Evolutionary conservation across 306 rosid species (phyloP), one percentile per base, ranked within the genome.

Genomic region (Prunus armeniaca): DNA sequence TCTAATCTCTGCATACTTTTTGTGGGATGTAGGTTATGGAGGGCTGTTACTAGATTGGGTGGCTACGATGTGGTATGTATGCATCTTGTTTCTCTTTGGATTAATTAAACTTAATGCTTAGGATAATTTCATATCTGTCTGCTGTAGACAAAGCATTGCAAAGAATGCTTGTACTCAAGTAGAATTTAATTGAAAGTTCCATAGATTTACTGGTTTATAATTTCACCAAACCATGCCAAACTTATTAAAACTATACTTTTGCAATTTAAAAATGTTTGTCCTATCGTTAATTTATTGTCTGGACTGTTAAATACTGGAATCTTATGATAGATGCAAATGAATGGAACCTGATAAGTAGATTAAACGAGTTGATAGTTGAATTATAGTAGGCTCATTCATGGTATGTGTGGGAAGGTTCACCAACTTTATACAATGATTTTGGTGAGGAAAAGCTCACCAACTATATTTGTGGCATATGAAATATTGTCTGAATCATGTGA

Each of bases 41-140:
- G 91, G 84, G 92, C 97, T 81, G 97, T 92, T 66, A 79, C 84
- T 83, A 86, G 61, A 79, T 81, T 89, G 60, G 96, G 97, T 3
- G 97, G 97, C 79, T 90, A 92, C 22, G 96, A 92, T 12, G 84
- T 88, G 92, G 97, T 92, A 88, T 12, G 81, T 32, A 69, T 78
- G n/a, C 66, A 46, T 83, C 52, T 70, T 69, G 17, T 27, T 63
- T 46, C 47, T 25, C 32, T 50, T 27, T 24, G 51, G 5, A 20
- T 13, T 25, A 55, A 7, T 72, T 57, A 9, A 57, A 57, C 66
- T 43, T 57, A 27, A 25, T 41, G 12, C 25, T 41, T 25, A 34
- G 50, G 46, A 56, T 12, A 7, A 57, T 57, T 47, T 12, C 55
- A 20, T 19, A 41, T 9, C 54, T 9, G 24, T 72, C 38, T 52